Evolutionary conservation across 306 rosid genomes (phyloP).

Genomic region (Rosa rugosa): DNA sequence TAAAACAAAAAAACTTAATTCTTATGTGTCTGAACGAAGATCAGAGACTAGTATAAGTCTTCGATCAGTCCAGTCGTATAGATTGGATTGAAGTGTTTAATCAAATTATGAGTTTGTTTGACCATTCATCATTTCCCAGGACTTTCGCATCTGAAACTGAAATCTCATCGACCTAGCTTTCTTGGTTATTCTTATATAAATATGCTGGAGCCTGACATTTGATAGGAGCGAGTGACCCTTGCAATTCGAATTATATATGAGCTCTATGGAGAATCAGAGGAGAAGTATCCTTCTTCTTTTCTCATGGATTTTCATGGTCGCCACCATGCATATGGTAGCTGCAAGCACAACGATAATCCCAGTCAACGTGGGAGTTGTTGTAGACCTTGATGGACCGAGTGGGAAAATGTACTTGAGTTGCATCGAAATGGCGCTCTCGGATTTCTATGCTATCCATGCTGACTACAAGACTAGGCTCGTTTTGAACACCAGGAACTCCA

Average conservation of each 20-base stretch:
- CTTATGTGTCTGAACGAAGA: too few relatives aligned
- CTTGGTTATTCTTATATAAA: too few relatives aligned
- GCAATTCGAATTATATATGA: not conserved
- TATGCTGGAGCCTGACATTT: not conserved
- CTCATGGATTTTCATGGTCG: not conserved
- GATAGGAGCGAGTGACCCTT: not conserved
- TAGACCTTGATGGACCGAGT: not conserved
- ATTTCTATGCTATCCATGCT: conserved; percentile 12
- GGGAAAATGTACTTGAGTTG: conserved; percentile 21
- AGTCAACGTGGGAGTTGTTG: conserved; percentile 10
- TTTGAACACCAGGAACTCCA: not conserved
- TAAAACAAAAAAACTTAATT: too few relatives aligned
- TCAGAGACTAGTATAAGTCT: too few relatives aligned
- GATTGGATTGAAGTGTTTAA: too few relatives aligned
- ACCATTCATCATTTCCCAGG: too few relatives aligned
- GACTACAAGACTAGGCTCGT: conserved; percentile 10
- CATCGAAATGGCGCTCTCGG: conserved; percentile 18
- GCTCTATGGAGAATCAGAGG: not conserved
- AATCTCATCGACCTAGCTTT: too few relatives aligned
- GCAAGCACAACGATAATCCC: not conserved
- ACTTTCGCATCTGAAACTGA: too few relatives aligned
- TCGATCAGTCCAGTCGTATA: too few relatives aligned
- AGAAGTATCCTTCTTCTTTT: not conserved
- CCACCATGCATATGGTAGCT: not conserved
- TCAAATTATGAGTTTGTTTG: too few relatives aligned